A percentile compares a stretch with the other conserved stretches of the same genome.
Conservation (phyloP, 805 yeast species). For the Wickerhamiella allomyrinae region DNA sequence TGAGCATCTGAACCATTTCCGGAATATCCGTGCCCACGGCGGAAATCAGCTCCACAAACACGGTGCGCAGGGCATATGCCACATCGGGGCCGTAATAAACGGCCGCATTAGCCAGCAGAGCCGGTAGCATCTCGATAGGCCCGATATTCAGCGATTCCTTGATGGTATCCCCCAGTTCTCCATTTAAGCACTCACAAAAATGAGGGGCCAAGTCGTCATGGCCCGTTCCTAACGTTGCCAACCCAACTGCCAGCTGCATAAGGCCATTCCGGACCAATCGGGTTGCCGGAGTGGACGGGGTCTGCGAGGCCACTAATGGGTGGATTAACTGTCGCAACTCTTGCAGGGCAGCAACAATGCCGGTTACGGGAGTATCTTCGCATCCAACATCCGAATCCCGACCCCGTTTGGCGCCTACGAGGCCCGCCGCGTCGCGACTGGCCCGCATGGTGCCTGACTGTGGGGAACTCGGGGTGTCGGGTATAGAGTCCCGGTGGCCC, state of each 20-base stretch:
- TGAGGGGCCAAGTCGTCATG: background rate
- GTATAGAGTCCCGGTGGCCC: constrained; percentile 1
- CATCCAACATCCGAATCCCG: background rate
- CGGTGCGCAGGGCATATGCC: constrained; percentile 1
- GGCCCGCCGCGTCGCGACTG: background rate
- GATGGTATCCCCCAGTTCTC: constrained; percentile 1
- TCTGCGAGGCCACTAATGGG: background rate
- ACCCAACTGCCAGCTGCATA: background rate
- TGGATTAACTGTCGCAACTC: background rate
- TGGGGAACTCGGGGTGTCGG: constrained; percentile 8
- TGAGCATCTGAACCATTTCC: background rate
- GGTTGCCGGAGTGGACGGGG: background rate
- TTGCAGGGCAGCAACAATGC: constrained; percentile 1
- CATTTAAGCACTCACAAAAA: background rate
- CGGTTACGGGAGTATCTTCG: background rate
- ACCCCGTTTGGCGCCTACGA: background rate
- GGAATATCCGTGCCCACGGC: background rate
- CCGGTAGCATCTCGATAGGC: background rate
- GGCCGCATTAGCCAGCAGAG: constrained; percentile 1
- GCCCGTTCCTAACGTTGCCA: background rate
- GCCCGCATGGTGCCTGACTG: constrained; percentile 1
- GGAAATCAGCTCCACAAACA: background rate
- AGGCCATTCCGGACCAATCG: background rate
- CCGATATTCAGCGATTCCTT: background rate
- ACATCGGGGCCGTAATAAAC: background rate